These are phyloP conservation scores for Pueraria montana DNA, from an alignment of 306 rosid genomes.

Conservation along the genomic window DNA sequence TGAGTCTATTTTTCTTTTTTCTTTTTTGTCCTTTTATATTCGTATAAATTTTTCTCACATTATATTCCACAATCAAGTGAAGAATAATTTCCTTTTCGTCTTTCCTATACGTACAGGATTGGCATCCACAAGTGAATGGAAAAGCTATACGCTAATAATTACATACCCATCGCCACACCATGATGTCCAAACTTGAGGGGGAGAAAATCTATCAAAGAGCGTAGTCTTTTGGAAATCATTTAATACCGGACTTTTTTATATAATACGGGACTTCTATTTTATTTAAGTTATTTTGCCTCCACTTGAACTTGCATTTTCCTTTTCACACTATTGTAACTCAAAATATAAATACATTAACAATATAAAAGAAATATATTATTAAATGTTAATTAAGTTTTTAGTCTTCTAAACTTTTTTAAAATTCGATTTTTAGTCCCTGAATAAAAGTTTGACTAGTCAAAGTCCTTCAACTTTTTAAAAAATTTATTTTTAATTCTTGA, in stretches of 20 bases:
- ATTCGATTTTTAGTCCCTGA: no score
- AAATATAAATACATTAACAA: neutral
- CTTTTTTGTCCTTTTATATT: neutral
- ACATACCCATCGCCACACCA: neutral
- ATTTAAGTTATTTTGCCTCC: neutral
- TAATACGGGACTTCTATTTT: neutral
- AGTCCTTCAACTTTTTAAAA: no score
- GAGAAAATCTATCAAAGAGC: neutral
- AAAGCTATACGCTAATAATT: conserved; percentile 4
- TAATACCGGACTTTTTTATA: neutral
- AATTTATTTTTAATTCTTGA: no score
- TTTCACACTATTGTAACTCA: neutral
- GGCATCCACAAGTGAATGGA: conserved; percentile 1
- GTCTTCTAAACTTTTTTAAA: no score
- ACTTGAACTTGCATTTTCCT: neutral
- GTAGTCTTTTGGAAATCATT: neutral
- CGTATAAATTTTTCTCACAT: neutral
- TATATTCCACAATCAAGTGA: conserved; percentile 33
- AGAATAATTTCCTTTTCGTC: conserved; percentile 13
- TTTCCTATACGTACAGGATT: neutral
- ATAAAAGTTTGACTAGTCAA: no score
- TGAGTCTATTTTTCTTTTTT: neutral
- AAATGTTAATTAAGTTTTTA: no score
- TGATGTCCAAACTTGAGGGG: neutral
- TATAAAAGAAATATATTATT: neutral